A percentile compares a stretch with the other conserved stretches of the same genome.
Conservation (phyloP, 2,329 filamentous ascomycete species). For the Pseudogymnoascus sp. region DNA sequence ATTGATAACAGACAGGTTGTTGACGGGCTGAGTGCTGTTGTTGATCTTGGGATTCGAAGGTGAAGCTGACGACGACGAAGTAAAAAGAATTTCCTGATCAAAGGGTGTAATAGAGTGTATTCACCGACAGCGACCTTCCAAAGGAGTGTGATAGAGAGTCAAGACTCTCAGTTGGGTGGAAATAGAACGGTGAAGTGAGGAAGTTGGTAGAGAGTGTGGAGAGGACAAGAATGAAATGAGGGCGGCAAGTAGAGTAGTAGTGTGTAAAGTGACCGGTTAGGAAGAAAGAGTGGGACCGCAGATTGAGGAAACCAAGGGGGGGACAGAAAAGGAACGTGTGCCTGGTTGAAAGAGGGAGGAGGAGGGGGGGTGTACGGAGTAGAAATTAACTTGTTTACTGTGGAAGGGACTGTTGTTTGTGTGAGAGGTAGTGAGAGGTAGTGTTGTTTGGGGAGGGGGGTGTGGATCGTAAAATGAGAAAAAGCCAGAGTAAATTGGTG, state of each 20-base stretch:
- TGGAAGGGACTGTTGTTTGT: background rate
- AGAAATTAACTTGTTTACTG: background rate
- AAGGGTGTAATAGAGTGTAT: background rate
- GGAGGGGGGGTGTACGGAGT: background rate
- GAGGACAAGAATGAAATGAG: conserved; percentile 1
- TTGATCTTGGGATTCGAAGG: background rate
- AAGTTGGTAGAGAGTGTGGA: background rate
- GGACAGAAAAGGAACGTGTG: background rate
- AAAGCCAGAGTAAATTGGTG: background rate
- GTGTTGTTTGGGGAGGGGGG: background rate
- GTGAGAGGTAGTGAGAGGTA: background rate
- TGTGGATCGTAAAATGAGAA: background rate
- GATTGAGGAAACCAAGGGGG: background rate
- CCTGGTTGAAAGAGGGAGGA: background rate
- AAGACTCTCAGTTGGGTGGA: conserved; percentile 21
- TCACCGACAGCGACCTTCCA: conserved; percentile 24
- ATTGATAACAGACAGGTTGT: background rate
- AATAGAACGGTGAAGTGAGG: conserved; percentile 1
- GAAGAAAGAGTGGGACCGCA: background rate
- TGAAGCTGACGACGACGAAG: background rate
- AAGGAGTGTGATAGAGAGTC: conserved; percentile 31
- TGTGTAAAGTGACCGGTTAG: background rate
- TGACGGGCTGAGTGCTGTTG: background rate
- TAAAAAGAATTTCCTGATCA: conserved; percentile 11
- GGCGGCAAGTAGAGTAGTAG: background rate